These are phyloP conservation scores for Phytophthora megakarya DNA, from an alignment of 352 stramenopile species.

Conservation along the genomic window DNA sequence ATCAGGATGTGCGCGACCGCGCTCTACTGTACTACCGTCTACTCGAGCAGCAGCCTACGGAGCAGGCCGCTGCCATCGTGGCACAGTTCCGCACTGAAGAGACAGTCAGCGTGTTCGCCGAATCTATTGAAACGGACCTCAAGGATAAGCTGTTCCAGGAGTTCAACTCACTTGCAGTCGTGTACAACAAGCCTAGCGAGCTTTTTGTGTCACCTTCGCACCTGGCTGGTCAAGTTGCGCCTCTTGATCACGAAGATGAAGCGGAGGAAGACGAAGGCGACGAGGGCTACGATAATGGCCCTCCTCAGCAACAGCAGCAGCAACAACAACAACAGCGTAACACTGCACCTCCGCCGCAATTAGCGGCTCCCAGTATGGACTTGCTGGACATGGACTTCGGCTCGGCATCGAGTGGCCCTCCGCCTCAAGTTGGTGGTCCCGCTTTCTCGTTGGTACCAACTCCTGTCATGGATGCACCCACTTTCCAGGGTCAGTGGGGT, in stretches of 20 bases:
- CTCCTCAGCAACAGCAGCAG: constrained; percentile 39
- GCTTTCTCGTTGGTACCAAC: constrained; percentile 60
- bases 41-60: constrained; percentile 90
- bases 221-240: constrained; percentile 38
- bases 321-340: constrained; percentile 54
- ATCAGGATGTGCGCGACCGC: constrained; percentile 97
- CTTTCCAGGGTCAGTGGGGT: constrained; percentile 78
- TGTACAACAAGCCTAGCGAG: constrained; percentile 96
- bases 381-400: constrained; percentile 83
- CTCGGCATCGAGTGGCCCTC: constrained; percentile 24
- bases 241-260: constrained; percentile 51
- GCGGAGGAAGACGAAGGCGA: constrained; percentile 52
- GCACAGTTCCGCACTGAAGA: constrained; percentile 74
- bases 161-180: constrained; percentile 98
- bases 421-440: constrained; percentile 27
- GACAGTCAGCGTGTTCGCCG: constrained; percentile 86
- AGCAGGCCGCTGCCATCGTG: constrained; percentile 91
- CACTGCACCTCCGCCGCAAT: constrained; percentile 29
- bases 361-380: constrained; percentile 54
- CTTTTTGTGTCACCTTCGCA: constrained; percentile 93
- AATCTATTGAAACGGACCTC: constrained; percentile 85
- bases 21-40: constrained; percentile 98
- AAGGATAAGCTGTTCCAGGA: constrained; percentile 92
- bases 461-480: constrained; percentile 74
- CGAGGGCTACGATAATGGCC: constrained; percentile 31